Evolutionary conservation across 495 filamentous ascomycete species (phyloP).

Genomic region (Hamigera avellanea): DNA sequence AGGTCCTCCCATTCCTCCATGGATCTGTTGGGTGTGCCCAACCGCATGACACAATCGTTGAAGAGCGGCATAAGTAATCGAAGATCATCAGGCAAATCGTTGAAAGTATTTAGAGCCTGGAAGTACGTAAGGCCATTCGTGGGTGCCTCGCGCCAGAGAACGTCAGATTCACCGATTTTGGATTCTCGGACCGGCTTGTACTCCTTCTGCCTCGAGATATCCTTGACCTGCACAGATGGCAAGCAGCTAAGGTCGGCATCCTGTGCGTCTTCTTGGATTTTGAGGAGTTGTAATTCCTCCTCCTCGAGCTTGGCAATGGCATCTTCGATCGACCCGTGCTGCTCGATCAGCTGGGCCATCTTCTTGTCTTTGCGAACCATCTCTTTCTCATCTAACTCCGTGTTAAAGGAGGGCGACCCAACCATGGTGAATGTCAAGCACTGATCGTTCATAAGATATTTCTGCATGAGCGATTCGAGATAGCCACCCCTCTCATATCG

Average conservation of each 20-base stretch:
- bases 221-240: slow-evolving; percentile 73
- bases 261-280: slow-evolving; percentile 70
- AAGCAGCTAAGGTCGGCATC: slow-evolving; percentile 77
- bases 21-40: slow-evolving; percentile 74
- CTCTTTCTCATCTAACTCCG: slow-evolving; percentile 71
- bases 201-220: slow-evolving; percentile 74
- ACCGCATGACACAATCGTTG: slow-evolving; percentile 80
- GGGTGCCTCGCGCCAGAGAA: slow-evolving; percentile 84
- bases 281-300: slow-evolving; percentile 68
- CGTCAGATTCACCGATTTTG: slow-evolving; percentile 49
- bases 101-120: slow-evolving; percentile 69
- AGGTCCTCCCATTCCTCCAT: slow-evolving; percentile 94
- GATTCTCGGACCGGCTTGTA: slow-evolving; percentile 57
- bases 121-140: slow-evolving; percentile 97
- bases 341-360: slow-evolving; percentile 52
- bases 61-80: slow-evolving; percentile 81
- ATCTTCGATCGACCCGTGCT: slow-evolving; percentile 57
- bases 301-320: slow-evolving; percentile 58
- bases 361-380: slow-evolving; percentile 54
- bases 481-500: slow-evolving; percentile 62
- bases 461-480: slow-evolving; percentile 73
- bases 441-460: slow-evolving; percentile 79
- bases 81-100: slow-evolving; percentile 74
- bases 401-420: slow-evolving; percentile 60
- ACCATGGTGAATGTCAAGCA: slow-evolving; percentile 92